These are phyloP conservation scores for Priceomyces carsonii DNA, from an alignment of 805 yeast genomes.

Conservation along the genomic window DNA sequence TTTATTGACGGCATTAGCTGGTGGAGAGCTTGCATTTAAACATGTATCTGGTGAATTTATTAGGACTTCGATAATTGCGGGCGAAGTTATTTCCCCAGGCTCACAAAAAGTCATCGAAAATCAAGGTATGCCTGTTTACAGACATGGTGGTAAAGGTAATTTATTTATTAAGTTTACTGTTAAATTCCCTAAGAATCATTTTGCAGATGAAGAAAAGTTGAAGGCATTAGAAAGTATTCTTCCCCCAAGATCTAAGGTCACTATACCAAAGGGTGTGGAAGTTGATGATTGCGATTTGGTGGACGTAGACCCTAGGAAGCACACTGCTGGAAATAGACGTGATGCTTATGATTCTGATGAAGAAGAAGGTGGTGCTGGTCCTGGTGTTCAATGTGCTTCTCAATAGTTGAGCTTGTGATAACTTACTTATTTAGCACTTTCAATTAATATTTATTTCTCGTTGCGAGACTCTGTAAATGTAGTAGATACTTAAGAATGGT, in stretches of 20 bases:
- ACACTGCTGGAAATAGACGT: conserved; percentile 44
- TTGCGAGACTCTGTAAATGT: no score
- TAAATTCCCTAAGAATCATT: conserved; percentile 80
- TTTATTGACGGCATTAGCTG: conserved; percentile 91
- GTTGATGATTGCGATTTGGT: conserved; percentile 79
- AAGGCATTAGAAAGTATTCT: conserved; percentile 70
- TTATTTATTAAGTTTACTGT: conserved; percentile 82
- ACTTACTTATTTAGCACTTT: no score
- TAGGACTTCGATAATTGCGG: conserved; percentile 80
- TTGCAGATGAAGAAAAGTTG: conserved; percentile 73
- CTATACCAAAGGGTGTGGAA: conserved; percentile 69
- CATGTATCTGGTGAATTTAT: conserved; percentile 92
- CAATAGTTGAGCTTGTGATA: conserved; percentile 70
- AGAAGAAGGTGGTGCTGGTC: conserved; percentile 53
- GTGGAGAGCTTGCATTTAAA: conserved; percentile 86
- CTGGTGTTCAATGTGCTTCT: conserved; percentile 91
- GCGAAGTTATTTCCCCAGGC: conserved; percentile 91
- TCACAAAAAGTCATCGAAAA: conserved; percentile 76
- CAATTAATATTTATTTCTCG: conserved; percentile 5
- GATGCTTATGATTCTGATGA: conserved; percentile 47
- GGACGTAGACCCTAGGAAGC: conserved; percentile 67
- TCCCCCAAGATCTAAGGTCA: conserved; percentile 68
- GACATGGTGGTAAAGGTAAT: conserved; percentile 87
- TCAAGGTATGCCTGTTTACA: conserved; percentile 96
- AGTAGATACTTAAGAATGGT: no score